These are phyloP conservation scores for Thalassiosira hispida DNA, from an alignment of 352 stramenopile genomes.

Conservation along the genomic window DNA sequence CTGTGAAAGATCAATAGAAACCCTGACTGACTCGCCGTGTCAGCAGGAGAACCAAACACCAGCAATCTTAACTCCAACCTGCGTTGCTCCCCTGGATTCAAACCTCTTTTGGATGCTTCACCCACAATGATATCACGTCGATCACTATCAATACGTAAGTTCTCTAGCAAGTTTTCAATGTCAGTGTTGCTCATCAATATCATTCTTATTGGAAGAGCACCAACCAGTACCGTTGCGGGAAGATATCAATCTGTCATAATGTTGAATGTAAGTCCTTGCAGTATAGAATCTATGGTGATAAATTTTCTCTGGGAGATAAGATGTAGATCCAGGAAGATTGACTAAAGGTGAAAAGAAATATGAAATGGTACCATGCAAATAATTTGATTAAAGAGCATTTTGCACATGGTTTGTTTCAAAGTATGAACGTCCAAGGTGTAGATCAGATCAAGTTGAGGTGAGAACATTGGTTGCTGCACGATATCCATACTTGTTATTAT, in stretches of 20 bases:
- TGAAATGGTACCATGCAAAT: too few relatives aligned
- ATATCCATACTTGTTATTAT: too few relatives aligned
- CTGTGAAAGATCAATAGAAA: too few relatives aligned
- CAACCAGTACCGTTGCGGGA: not conserved
- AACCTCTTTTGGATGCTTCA: conserved; percentile 20
- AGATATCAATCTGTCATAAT: conserved; percentile 35
- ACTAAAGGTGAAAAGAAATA: too few relatives aligned
- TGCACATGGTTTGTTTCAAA: too few relatives aligned
- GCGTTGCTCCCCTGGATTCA: conserved; percentile 23
- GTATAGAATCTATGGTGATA: conserved; percentile 48
- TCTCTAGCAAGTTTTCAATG: conserved; percentile 37
- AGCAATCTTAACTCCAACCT: conserved; percentile 35
- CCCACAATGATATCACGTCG: conserved; percentile 23
- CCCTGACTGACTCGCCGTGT: too few relatives aligned
- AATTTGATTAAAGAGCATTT: too few relatives aligned
- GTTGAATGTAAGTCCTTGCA: conserved; percentile 39
- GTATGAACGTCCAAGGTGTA: too few relatives aligned
- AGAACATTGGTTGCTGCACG: too few relatives aligned
- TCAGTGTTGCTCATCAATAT: too few relatives aligned
- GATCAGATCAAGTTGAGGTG: too few relatives aligned
- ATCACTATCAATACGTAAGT: conserved; percentile 24
- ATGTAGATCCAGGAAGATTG: conserved; percentile 50
- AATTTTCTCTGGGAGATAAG: conserved; percentile 38
- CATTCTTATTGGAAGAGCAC: too few relatives aligned
- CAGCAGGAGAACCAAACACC: conserved; percentile 30